A percentile compares a stretch with the other conserved stretches of the same genome.
Evolutionary conservation across 371 early-diverging fungal genomes (phyloP).

Genomic region (Zychaea mexicana): DNA sequence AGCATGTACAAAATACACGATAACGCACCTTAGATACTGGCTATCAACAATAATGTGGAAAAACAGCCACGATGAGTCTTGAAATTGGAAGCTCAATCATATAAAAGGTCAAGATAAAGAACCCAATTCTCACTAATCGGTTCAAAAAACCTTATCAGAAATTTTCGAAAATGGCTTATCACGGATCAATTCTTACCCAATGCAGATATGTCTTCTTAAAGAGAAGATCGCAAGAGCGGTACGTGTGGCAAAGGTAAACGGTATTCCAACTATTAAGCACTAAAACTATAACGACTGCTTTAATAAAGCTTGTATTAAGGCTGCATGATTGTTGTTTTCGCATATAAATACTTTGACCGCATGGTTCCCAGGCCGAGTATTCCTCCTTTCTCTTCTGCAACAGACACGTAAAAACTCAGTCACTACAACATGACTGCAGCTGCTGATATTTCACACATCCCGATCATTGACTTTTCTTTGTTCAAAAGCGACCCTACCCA

Average conservation of each 20-base stretch:
- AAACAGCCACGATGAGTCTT: no score
- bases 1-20: no score
- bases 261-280: no score
- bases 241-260: background rate
- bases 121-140: background rate
- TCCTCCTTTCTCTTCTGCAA: background rate
- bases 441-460: slow-evolving; percentile 30
- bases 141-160: background rate
- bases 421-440: background rate
- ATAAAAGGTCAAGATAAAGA: no score
- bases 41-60: no score
- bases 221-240: no score
- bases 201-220: background rate
- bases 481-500: slow-evolving; percentile 38
- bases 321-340: no score
- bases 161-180: slow-evolving; percentile 3
- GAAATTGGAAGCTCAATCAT: background rate
- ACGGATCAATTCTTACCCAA: background rate
- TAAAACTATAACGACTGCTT: no score
- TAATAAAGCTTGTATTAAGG: background rate
- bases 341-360: no score
- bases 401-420: background rate
- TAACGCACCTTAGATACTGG: no score
- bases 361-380: no score
- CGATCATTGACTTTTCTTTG: slow-evolving; percentile 52